Base-by-base conservation (phyloP, 2,329 filamentous ascomycete genomes). In the Ceratocystis smalleyi region DNA sequence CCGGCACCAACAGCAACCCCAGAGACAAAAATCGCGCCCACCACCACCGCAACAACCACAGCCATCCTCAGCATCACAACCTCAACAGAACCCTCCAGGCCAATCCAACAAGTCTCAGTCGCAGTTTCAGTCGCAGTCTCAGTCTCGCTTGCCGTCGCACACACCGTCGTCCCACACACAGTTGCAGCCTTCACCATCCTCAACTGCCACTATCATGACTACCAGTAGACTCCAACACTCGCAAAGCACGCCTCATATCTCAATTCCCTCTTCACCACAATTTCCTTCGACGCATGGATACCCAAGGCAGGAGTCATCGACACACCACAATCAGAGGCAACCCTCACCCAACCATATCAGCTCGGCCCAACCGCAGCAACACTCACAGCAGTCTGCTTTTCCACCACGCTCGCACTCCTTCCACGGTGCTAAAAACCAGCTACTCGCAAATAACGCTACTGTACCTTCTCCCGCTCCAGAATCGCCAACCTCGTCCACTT, bases 351-450 rank as follows among this genome's bases (percentile, higher is more conserved):
- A 22, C 45, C 63, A n/a, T 40, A 43, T 24, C 40, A 24, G 24
- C 22, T 24, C 30, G 61, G 51, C 43, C 40, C 51, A 63, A 32
- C 62, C 40, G 19, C 43, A 19, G n/a, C 27, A 51, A 45, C 54
- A 63, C 32, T 12, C 35, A 40, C 10, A 40, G 10, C 40, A 63
- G 1, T n/a, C 32, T 6, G 40, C 61, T 22, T 66, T 64, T 47
- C 57, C 65, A 15, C 65, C 65, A 17, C 65, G 62, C 32, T 64
- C 62, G 8, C 49, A 64, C n/a, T 66, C 65, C 6, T 61, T 66
- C 47, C 62, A 66, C 47, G 62, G 47, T 1, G 49, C 62, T 4
- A 64, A 64, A 59, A 43, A 55, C 49, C 32, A 57, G 59, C 47
- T 59, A 3, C 61, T 59, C 35, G 30, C 35, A 49, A 61, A 57